phyloP scores from a whole-genome alignment of 2,329 filamentous ascomycete genomes.

The Clonostachys byssicola region DNA sequence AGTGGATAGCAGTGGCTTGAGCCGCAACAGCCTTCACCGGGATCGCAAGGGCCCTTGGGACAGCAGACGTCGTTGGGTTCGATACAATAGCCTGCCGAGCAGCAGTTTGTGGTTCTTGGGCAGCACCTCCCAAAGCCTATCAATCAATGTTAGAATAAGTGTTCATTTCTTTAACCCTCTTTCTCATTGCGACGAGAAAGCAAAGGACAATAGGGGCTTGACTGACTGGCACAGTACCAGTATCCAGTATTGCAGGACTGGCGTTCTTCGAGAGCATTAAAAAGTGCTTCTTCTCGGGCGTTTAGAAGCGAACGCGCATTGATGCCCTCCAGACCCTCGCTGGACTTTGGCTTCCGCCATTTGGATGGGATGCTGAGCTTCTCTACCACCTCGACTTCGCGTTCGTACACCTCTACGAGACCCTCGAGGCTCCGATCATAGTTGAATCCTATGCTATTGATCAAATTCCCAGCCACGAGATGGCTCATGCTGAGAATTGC shows the following conservation, averaged over 20 bases:
- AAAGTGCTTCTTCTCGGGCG: conserved; percentile 1
- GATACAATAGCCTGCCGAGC: conserved; percentile 14
- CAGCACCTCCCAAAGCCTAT: conserved; percentile 11
- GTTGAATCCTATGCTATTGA: not conserved
- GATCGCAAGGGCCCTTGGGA: conserved; percentile 9
- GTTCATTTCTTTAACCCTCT: not conserved
- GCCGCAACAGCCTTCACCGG: conserved; percentile 11
- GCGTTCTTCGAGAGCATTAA: conserved; percentile 6
- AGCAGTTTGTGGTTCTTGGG: conserved; percentile 8
- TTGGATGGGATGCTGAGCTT: conserved; percentile 2
- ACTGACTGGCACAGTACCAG: conserved; percentile 10
- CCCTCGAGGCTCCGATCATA: conserved; percentile 7
- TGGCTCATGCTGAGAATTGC: too few species aligned
- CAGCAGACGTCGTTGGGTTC: conserved; percentile 8
- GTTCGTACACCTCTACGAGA: conserved; percentile 1
- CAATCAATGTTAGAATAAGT: not conserved
- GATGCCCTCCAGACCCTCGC: not conserved
- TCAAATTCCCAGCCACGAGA: too few species aligned
- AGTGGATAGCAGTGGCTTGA: conserved; percentile 9
- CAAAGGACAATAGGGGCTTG: not conserved
- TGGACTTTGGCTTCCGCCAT: conserved; percentile 2
- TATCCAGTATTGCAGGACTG: conserved; percentile 11
- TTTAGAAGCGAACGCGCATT: not conserved
- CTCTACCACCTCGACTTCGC: conserved; percentile 4
- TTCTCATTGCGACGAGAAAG: not conserved